phyloP scores from a whole-genome alignment of 2,329 filamentous ascomycete genomes.

The Neofusicoccum sp. region DNA sequence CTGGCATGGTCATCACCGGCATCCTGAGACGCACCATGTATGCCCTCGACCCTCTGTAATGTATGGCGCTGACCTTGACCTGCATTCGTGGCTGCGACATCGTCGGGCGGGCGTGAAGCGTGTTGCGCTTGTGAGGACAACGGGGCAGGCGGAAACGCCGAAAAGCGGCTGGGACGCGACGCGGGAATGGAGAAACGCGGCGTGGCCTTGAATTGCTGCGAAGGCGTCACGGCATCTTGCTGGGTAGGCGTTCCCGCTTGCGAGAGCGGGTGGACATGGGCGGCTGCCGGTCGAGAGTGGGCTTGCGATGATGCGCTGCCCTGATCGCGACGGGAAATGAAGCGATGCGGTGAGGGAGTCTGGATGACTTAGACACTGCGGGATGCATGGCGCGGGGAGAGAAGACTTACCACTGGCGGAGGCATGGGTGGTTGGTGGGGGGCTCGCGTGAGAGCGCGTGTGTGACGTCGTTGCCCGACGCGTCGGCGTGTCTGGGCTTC shows the following conservation, averaged over 20 bases:
- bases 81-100: neutral
- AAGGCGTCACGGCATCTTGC: conserved; percentile 1
- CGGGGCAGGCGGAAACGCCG: neutral
- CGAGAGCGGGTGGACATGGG: neutral
- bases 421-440: conserved; percentile 10
- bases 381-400: neutral
- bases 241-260: neutral
- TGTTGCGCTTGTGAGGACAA: neutral
- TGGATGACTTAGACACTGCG: neutral
- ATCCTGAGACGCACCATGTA: conserved; percentile 30
- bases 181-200: conserved; percentile 33
- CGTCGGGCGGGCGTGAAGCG: neutral
- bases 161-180: neutral
- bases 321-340: neutral
- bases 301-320: neutral
- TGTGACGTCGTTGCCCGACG: conserved; percentile 4
- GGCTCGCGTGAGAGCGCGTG: neutral
- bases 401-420: neutral
- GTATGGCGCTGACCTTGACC: conserved; percentile 21
- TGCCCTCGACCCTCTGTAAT: conserved; percentile 33
- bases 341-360: conserved; percentile 9
- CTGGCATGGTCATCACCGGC: conserved; percentile 10
- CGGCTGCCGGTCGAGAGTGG: neutral
- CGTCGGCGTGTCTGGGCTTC: too few relatives aligned
- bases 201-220: conserved; percentile 28